Conservation (phyloP, 441 rosid species). For the Isatis lusitanica region DNA sequence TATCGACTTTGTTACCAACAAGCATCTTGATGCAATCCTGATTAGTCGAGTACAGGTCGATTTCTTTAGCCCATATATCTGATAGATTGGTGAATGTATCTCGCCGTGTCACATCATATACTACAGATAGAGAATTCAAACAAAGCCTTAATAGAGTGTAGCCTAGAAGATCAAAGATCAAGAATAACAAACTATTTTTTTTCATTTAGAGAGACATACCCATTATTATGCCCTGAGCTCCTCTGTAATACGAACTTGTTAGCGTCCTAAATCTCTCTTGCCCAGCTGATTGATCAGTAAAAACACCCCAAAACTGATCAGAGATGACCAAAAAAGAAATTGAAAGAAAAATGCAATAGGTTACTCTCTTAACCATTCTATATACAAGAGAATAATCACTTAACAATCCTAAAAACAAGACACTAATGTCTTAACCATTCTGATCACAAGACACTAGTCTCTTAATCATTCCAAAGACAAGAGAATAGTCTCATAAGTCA, state of each 20-base stretch:
- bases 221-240: slow-evolving; percentile 69
- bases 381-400: background rate
- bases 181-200: background rate
- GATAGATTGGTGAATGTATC: slow-evolving; percentile 76
- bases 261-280: slow-evolving; percentile 72
- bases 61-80: slow-evolving; percentile 78
- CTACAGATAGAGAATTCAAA: slow-evolving; percentile 26
- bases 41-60: slow-evolving; percentile 70
- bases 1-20: slow-evolving; percentile 77
- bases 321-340: background rate
- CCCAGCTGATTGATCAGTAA: slow-evolving; percentile 46
- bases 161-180: background rate
- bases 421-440: background rate
- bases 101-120: slow-evolving; percentile 71
- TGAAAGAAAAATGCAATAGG: background rate
- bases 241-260: slow-evolving; percentile 66
- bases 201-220: slow-evolving; percentile 39
- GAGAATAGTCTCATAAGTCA: background rate
- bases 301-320: background rate
- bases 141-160: background rate
- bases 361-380: background rate
- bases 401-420: background rate
- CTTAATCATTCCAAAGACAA: background rate
- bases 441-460: no score
- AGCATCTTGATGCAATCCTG: slow-evolving; percentile 82